Evolutionary conservation across 768 basidiomycete genomes (phyloP), one percentile per base, ranked within the genome.

Genomic region (Mycena capillaripes): DNA sequence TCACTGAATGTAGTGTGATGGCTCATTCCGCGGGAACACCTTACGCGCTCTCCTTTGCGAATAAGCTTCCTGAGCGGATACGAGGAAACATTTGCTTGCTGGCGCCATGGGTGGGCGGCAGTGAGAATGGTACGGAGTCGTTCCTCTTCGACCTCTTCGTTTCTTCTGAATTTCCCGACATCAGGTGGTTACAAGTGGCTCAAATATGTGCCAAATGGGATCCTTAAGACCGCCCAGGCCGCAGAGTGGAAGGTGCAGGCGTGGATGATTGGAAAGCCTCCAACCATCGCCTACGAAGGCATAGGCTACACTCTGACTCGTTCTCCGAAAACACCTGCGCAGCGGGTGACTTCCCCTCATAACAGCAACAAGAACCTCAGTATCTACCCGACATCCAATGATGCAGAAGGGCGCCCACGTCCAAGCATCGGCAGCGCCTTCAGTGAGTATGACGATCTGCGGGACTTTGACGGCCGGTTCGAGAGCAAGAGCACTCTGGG

Each of bases 231-330:
- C 0, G 97, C 97, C 0, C 97, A 97, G 81, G 95, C 96, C 5
- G 97, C 97, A 0, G 97, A 99, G 79, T 98, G 97, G 97, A 96
- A 94, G 81, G 86, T 99, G 53, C 96, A 98, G 78, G 94, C 95
- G 0, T 99, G 97, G 95, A 95, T 95, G 92, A 89, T 99, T 34
- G 98, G 97, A 74, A 98, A 98, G 78, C 95, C 96, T 21, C 97
- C 97, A 12, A 91, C 92, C 2, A 86, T 96, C 48, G 87, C 93
- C 1, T 96, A 92, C 77, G 89, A 95, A 76, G 96, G 95, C 34
- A 97, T 98, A 77, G 96, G 94, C 23, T 96, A 93, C 78, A 90
- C 90, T 50, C 89, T 89, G 23, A 84, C 83, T 9, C 69, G 74
- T 40, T 42, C 78, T 6, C 61, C 78, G 0, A 83, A 81, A 62